Evolutionary conservation across 1,284 basidiomycete genomes (phyloP).

Genomic region (Cutaneotrichosporon sp.): DNA sequence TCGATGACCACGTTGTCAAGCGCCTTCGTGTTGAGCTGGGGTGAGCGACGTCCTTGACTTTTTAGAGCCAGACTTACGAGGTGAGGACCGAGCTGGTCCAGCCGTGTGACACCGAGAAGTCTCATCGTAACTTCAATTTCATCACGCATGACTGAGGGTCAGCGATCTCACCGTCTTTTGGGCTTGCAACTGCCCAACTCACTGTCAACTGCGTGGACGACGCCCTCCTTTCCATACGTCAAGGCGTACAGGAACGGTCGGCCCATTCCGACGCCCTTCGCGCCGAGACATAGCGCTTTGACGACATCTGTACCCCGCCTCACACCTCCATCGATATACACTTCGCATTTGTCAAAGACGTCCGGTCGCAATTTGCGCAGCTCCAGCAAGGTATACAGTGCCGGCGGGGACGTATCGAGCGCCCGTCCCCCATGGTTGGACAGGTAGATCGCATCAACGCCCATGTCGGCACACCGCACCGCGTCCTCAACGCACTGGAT

Average conservation of each 20-base stretch:
- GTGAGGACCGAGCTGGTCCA: constrained; percentile 51
- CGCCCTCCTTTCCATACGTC: constrained; percentile 49
- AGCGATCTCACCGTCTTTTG: background rate
- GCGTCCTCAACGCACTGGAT: constrained; percentile 50
- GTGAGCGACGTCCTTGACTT: background rate
- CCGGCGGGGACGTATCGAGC: constrained; percentile 45
- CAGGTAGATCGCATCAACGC: constrained; percentile 49
- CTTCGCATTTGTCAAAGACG: constrained; percentile 45
- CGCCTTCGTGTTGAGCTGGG: constrained; percentile 34
- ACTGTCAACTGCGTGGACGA: constrained; percentile 50
- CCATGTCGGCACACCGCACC: constrained; percentile 45
- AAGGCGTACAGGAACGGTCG: constrained; percentile 49
- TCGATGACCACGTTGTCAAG: constrained; percentile 28
- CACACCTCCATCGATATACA: constrained; percentile 52
- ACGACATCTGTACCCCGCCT: constrained; percentile 51
- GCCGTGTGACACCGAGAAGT: constrained; percentile 65
- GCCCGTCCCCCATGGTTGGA: constrained; percentile 45
- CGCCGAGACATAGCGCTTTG: constrained; percentile 53
- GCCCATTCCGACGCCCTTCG: constrained; percentile 50
- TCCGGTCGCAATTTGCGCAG: constrained; percentile 48
- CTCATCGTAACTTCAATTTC: constrained; percentile 72
- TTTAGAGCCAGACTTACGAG: constrained; percentile 25
- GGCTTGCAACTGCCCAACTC: too few species aligned
- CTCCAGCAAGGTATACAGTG: constrained; percentile 49
- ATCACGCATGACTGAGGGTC: background rate